A percentile compares a stretch with the other conserved stretches of the same genome.
These are phyloP conservation scores for Ophiostoma quercus DNA, from an alignment of 2,329 filamentous ascomycete species.

Conservation along the genomic window DNA sequence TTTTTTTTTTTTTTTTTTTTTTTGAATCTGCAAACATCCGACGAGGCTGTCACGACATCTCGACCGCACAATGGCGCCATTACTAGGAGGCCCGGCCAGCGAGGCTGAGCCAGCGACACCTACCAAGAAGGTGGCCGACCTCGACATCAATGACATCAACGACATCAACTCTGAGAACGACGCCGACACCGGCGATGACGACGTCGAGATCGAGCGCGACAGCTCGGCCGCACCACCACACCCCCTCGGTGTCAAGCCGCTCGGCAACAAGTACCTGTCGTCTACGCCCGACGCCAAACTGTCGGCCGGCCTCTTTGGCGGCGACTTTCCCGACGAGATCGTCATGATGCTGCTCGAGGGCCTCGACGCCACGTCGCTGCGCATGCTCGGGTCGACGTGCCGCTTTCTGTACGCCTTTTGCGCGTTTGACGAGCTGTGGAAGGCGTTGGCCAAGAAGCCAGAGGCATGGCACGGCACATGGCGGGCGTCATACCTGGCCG, in stretches of 20 bases:
- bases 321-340: constrained; percentile 70
- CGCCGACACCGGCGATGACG: neutral
- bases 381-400: constrained; percentile 69
- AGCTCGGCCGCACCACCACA: constrained; percentile 61
- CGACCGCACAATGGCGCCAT: neutral
- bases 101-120: neutral
- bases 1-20: neutral
- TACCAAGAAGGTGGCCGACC: neutral
- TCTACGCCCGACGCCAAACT: constrained; percentile 61
- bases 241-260: constrained; percentile 77
- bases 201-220: neutral
- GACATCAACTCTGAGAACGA: neutral
- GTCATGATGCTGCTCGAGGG: constrained; percentile 69
- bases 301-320: constrained; percentile 59
- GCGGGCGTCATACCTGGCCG: constrained; percentile 67
- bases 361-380: constrained; percentile 59
- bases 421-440: constrained; percentile 82
- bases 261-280: constrained; percentile 74
- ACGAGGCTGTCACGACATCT: neutral
- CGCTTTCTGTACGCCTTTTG: constrained; percentile 83
- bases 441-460: constrained; percentile 48
- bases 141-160: neutral
- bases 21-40: neutral
- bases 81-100: neutral
- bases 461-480: constrained; percentile 77